Conservation (phyloP, 2,329 filamentous ascomycete genomes). For the Magnaporthales sp. region DNA sequence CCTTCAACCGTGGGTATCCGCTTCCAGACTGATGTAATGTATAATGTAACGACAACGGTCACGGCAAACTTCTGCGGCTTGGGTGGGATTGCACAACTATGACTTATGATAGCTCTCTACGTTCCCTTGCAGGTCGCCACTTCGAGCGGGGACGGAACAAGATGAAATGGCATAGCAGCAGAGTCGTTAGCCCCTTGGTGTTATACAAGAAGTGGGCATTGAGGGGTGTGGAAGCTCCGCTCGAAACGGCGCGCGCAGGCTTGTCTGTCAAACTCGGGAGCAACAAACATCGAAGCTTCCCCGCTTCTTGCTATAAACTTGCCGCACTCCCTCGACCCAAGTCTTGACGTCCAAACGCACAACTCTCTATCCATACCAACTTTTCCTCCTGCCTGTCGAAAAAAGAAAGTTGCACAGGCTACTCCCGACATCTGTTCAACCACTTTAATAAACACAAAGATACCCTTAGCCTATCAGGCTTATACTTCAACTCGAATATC, state of each 20-base stretch:
- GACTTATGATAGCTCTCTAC: not conserved
- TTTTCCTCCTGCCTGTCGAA: not conserved
- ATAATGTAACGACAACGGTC: not conserved
- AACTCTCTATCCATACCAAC: not conserved
- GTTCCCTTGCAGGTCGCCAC: not conserved
- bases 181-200: not conserved
- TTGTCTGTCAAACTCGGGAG: not conserved
- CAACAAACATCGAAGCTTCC: not conserved
- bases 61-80: not conserved
- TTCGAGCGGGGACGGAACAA: not conserved
- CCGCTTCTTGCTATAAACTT: slow-evolving; percentile 2
- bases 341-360: not conserved
- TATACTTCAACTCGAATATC: not conserved
- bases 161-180: not conserved
- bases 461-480: not conserved
- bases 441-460: not conserved
- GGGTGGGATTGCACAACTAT: not conserved
- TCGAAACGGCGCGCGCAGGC: not conserved
- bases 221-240: not conserved
- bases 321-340: not conserved
- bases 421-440: not conserved
- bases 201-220: not conserved
- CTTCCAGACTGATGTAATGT: not conserved
- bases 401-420: not conserved
- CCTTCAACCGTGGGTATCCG: not conserved